Conservation (phyloP, 805 yeast species). For the Torulaspora franciscae region DNA sequence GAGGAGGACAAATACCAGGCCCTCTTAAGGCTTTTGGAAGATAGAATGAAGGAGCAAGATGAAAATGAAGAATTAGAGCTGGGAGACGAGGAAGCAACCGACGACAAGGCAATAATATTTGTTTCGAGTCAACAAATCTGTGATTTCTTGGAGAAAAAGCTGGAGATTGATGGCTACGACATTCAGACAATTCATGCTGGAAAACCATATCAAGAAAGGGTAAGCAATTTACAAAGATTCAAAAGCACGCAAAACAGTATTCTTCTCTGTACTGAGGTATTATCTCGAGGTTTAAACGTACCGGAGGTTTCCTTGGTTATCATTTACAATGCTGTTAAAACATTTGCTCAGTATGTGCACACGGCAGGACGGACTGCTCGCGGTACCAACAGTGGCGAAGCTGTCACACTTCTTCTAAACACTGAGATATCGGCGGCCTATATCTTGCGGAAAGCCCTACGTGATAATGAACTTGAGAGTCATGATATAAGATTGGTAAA, state of each 20-base stretch:
- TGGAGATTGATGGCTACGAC: slow-evolving; percentile 45
- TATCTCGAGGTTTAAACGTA: slow-evolving; percentile 95
- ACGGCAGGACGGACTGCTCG: slow-evolving; percentile 95
- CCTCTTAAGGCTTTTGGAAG: slow-evolving; percentile 53
- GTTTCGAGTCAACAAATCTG: slow-evolving; percentile 86
- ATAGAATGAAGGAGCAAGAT: slow-evolving; percentile 17
- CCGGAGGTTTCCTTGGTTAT: slow-evolving; percentile 74
- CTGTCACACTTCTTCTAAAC: slow-evolving; percentile 65
- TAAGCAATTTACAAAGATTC: slow-evolving; percentile 66
- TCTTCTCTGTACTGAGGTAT: slow-evolving; percentile 85
- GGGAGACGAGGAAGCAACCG: slow-evolving; percentile 26
- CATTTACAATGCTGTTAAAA: slow-evolving; percentile 77
- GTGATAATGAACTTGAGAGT: slow-evolving; percentile 44
- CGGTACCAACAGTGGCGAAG: slow-evolving; percentile 73
- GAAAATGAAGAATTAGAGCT: background rate
- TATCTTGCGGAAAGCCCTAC: slow-evolving; percentile 43
- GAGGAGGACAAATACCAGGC: slow-evolving; percentile 53
- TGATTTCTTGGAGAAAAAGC: slow-evolving; percentile 57
- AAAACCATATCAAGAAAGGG: slow-evolving; percentile 78
- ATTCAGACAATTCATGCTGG: slow-evolving; percentile 87
- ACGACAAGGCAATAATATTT: slow-evolving; percentile 64
- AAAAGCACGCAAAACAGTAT: slow-evolving; percentile 54
- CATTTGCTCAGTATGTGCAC: slow-evolving; percentile 93
- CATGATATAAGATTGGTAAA: slow-evolving; percentile 43
- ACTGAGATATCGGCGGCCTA: slow-evolving; percentile 66